A percentile compares a stretch with the other conserved stretches of the same genome.
phyloP scores from a whole-genome alignment of 441 rosid species.

The Gossypium gossypioides region DNA sequence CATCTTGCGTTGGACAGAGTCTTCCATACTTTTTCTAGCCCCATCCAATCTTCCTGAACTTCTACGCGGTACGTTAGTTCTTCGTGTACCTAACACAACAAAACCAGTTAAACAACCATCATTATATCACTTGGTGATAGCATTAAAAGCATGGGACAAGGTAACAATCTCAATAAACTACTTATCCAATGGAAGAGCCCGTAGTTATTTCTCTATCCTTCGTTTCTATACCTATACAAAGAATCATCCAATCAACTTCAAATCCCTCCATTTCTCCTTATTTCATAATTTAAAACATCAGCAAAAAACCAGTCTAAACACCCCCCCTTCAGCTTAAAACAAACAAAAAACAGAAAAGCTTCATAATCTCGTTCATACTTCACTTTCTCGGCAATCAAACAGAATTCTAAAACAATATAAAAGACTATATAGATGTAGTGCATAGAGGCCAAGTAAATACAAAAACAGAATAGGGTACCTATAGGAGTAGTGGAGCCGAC shows the following conservation, averaged over 20 bases:
- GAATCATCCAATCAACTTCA: background rate
- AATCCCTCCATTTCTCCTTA: background rate
- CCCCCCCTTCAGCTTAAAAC: background rate
- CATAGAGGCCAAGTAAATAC: background rate
- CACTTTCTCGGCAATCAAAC: background rate
- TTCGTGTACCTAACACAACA: slow-evolving; percentile 24
- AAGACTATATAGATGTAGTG: background rate
- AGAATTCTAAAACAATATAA: background rate
- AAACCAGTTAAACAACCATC: background rate
- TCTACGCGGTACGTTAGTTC: slow-evolving; percentile 41
- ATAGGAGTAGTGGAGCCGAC: slow-evolving; percentile 33
- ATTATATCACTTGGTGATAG: background rate
- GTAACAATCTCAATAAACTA: background rate
- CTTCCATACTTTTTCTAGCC: slow-evolving; percentile 83
- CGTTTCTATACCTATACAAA: background rate
- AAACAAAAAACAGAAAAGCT: background rate
- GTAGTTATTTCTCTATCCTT: background rate
- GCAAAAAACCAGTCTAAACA: background rate
- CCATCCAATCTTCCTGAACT: slow-evolving; percentile 60
- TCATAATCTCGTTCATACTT: background rate
- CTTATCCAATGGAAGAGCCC: background rate
- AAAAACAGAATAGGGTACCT: slow-evolving; percentile 25
- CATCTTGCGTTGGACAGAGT: slow-evolving; percentile 87
- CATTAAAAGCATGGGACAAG: background rate
- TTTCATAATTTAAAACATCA: background rate